Evolutionary conservation across 805 yeast genomes (phyloP), one percentile per base, ranked within the genome.

Genomic region (Myxozyma neglecta): DNA sequence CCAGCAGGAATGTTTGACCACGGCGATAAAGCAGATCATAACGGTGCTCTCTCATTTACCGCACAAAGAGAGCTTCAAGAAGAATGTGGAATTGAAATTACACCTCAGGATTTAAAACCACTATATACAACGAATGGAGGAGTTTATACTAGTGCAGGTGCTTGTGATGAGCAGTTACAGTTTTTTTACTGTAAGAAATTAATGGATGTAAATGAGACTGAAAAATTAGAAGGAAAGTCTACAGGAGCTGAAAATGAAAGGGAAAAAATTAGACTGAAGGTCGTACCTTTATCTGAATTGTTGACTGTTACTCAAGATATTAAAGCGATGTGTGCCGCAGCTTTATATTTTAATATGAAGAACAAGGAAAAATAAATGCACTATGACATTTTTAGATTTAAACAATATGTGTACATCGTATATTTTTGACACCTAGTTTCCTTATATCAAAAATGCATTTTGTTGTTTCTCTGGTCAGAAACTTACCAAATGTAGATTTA

Each of bases 1-100:
- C 73, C 73, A 5, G 73, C 73, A 6, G 73, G 73, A 11, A 70
- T 70, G 73, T 57, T 60, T 43, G 73, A 70, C 43, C 57, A n/a
- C 29, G 56, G 50, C 43, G 60, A 61, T 39, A 29, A 32, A 20
- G 32, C 57, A 11, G 29, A 34, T 14, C 50, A 47, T 7, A 69
- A 60, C 42, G 69, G 69, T 11, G 47, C 58, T 4, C 65, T 70
- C 34, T 45, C 63, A 20, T 71, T 69, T 24, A 61, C 72, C 34
- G 73, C 73, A 2, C 71, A 69, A 9, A 57, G 66, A 29, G 73
- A 70, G 43, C 53, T 70, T 14, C 63, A 69, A 46, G 73, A 70
- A 55, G 73, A 70, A 50, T 68, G 72, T 59, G 71, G 72, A 8
- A 43, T 70, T 49, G 60, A 43, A 7, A 58, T 70, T 49, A 29